Conservation (phyloP, 179 eudicot genomes). For the Camellia oleifera region DNA sequence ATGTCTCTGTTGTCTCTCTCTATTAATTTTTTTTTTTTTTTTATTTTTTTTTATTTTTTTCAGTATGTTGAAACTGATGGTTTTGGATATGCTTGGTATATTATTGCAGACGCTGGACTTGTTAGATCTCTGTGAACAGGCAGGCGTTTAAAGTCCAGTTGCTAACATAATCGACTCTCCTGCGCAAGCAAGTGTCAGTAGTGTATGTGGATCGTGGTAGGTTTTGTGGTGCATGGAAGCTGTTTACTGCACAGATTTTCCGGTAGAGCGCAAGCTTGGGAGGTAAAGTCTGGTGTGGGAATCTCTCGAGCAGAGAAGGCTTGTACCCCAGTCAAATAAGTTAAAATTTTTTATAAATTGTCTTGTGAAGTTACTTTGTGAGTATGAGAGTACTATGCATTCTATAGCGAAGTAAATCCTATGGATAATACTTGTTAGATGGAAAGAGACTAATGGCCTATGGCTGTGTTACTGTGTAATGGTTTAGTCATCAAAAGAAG, state of each 20-base stretch:
- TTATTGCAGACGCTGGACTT: constrained; percentile 76
- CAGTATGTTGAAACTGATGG: background rate
- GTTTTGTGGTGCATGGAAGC: constrained; percentile 21
- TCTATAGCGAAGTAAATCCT: background rate
- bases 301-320: constrained; percentile 33
- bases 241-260: constrained; percentile 41
- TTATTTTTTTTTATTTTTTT: background rate
- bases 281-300: constrained; percentile 39
- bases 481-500: constrained; percentile 23
- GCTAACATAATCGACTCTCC: constrained; percentile 12
- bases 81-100: background rate
- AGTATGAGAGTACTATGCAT: background rate
- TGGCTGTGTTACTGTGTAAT: constrained; percentile 17
- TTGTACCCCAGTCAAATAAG: constrained; percentile 27
- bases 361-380: constrained; percentile 15
- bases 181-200: constrained; percentile 19
- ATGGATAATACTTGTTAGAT: background rate
- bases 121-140: constrained; percentile 92
- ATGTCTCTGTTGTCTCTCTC: background rate
- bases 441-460: background rate
- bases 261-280: constrained; percentile 70
- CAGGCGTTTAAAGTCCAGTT: constrained; percentile 42
- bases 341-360: constrained; percentile 4
- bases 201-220: constrained; percentile 30
- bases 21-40: background rate